Conservation (phyloP, 805 yeast species). For the Priceomyces melissophilus region DNA sequence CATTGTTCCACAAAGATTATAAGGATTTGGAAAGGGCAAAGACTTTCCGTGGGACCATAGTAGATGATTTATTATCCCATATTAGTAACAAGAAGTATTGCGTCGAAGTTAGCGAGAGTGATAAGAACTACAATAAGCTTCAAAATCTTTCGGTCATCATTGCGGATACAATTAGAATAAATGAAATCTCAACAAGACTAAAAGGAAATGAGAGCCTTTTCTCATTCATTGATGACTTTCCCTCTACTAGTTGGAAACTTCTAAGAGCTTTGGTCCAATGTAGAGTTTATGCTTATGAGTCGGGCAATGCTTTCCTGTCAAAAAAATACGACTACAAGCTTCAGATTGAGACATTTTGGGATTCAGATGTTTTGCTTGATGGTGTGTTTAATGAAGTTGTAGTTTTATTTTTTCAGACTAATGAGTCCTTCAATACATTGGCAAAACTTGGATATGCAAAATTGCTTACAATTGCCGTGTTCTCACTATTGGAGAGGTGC, state of each 20-base stretch:
- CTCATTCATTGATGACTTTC: constrained; percentile 22
- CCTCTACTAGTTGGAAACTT: constrained; percentile 27
- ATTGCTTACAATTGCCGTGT: constrained; percentile 20
- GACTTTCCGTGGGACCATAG: constrained; percentile 10
- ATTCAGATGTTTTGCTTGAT: constrained; percentile 18
- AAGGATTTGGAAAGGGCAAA: constrained; percentile 10
- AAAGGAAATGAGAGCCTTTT: constrained; percentile 27
- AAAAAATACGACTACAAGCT: constrained; percentile 6
- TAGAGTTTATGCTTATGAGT: constrained; percentile 22
- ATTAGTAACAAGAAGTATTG: constrained; percentile 9
- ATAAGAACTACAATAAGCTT: constrained; percentile 16
- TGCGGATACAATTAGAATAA: constrained; percentile 52
- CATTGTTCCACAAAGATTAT: constrained; percentile 23
- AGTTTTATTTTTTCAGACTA: constrained; percentile 41
- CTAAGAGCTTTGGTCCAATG: constrained; percentile 44
- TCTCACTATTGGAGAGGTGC: constrained; percentile 15
- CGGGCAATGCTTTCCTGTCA: constrained; percentile 10
- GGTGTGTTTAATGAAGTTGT: constrained; percentile 39
- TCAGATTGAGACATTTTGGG: constrained; percentile 25
- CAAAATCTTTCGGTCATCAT: constrained; percentile 25
- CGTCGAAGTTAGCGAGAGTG: constrained; percentile 8
- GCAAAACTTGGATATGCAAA: constrained; percentile 30
- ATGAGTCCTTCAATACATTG: constrained; percentile 39
- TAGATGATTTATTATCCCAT: constrained; percentile 13
- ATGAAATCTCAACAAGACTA: constrained; percentile 58